Conservation (phyloP, 2,329 filamentous ascomycete genomes). For the Paecilomyces formosus region DNA sequence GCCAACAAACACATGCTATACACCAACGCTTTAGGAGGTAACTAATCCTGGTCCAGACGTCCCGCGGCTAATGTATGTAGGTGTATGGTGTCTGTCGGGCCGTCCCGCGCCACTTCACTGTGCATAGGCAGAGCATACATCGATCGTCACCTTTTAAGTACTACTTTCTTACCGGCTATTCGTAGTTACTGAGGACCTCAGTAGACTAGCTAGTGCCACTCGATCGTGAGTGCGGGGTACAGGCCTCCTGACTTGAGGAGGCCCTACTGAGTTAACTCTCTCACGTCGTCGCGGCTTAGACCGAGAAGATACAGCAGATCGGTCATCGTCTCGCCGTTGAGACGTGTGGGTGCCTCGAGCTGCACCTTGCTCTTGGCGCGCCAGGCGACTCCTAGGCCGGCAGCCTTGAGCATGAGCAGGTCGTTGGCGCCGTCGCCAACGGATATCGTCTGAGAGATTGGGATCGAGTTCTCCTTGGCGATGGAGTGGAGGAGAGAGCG, state of each 20-base stretch:
- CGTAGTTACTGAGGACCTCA: neutral
- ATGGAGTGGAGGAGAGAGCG: slow-evolving; percentile 47
- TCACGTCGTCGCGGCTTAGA: slow-evolving; percentile 42
- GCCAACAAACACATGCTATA: too few relatives aligned
- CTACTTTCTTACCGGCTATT: neutral
- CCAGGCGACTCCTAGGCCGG: slow-evolving; percentile 57
- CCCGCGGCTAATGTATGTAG: neutral
- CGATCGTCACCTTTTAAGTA: neutral
- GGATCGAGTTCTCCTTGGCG: slow-evolving; percentile 47
- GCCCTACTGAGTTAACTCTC: slow-evolving; percentile 29
- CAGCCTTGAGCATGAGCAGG: slow-evolving; percentile 56
- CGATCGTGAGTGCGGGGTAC: neutral
- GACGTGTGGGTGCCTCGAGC: slow-evolving; percentile 50
- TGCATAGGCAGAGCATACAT: too few relatives aligned
- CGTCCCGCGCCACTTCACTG: neutral
- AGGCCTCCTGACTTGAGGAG: neutral
- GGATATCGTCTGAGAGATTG: slow-evolving; percentile 48
- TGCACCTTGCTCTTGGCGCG: slow-evolving; percentile 60
- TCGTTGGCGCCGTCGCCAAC: slow-evolving; percentile 61
- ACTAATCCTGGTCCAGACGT: neutral
- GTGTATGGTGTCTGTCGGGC: neutral
- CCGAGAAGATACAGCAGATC: slow-evolving; percentile 55
- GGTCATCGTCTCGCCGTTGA: slow-evolving; percentile 51
- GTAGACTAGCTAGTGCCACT: neutral
- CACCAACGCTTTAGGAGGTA: neutral